Conservation (phyloP, 2,329 filamentous ascomycete species). For the Penicillium sp. region DNA sequence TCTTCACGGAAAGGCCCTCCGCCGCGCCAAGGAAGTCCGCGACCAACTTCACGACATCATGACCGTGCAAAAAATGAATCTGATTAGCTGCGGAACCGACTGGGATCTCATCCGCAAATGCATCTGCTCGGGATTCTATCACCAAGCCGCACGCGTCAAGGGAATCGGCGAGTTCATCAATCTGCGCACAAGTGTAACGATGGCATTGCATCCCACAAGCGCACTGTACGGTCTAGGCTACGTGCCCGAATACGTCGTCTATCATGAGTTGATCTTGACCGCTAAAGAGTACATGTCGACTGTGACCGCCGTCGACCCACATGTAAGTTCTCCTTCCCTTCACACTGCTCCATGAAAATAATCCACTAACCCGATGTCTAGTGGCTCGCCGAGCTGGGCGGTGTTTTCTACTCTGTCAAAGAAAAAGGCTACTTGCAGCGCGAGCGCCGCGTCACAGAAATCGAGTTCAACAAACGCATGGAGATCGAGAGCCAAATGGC, state of each 20-base stretch:
- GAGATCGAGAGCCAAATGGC: conserved; percentile 92
- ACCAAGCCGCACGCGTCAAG: conserved; percentile 92
- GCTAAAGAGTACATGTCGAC: conserved; percentile 98
- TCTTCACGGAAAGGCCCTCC: conserved; percentile 86
- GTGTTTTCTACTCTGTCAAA: conserved; percentile 95
- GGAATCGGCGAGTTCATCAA: conserved; percentile 98
- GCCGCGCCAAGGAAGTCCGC: conserved; percentile 86
- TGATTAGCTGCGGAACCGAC: conserved; percentile 87
- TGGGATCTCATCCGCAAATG: conserved; percentile 95
- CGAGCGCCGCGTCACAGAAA: conserved; percentile 80
- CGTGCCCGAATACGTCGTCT: conserved; percentile 92
- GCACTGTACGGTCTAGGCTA: conserved; percentile 90
- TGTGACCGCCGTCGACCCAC: conserved; percentile 90
- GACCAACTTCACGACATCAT: conserved; percentile 93
- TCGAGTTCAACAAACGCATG: conserved; percentile 86
- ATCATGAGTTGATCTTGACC: conserved; percentile 95
- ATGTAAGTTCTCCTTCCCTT: conserved; percentile 42
- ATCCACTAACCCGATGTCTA: conserved; percentile 7
- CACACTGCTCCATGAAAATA: neutral
- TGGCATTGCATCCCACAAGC: conserved; percentile 89
- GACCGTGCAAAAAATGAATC: conserved; percentile 82
- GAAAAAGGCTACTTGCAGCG: conserved; percentile 91
- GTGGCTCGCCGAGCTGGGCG: conserved; percentile 93
- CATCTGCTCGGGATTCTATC: conserved; percentile 96
- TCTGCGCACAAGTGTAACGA: conserved; percentile 84